Evolutionary conservation across 257 asterid genomes (phyloP), one percentile per base, ranked within the genome.

Genomic region (Euphrasia confusa): DNA sequence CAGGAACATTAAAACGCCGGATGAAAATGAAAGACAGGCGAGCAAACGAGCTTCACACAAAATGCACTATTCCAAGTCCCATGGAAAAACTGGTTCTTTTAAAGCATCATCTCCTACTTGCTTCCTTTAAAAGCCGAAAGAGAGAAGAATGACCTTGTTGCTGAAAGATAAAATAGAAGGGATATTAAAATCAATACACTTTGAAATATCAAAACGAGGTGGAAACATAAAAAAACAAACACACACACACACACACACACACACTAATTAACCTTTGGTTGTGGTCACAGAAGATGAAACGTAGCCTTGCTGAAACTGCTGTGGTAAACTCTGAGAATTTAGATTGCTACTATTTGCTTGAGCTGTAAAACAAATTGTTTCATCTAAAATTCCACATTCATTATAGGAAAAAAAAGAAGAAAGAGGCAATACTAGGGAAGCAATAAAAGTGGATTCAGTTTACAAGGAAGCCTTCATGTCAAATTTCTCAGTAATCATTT

Each of bases 81-180:
- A 45, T 58, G 50, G 54, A 49, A 42, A 35, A 68, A 37, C 42
- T 37, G 42, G 42, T 45, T 45, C 17, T 45, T 45, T 64, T 35
- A 60, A 67, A 53, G 78, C 74, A 64, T 70, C 44, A 65, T 60
- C 64, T 70, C 76, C 80, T 85, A 84, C 74, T 82, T 89, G 81
- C 87, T 77, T 68, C 97, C 95, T 80, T 86, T 89, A 70, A 93
- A 93, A 58, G 97, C 97, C 67, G 99, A 93, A 78, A 93, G 99
- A 61, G 97, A 93, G 85, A 93, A 89, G 90, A 93, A 93, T 40
- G 97, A 87, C 81, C 97, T 78, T 69, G 95, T 65, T 68, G 94
- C 97, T 93, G 99, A 78, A 78, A 80, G 68, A 73, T 70, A 68
- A 67, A 71, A 60, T 58, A 63, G 45, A 53, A 69, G 59, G 28